phyloP scores from a whole-genome alignment of 495 filamentous ascomycete species.

The Neurospora tetraspora region DNA sequence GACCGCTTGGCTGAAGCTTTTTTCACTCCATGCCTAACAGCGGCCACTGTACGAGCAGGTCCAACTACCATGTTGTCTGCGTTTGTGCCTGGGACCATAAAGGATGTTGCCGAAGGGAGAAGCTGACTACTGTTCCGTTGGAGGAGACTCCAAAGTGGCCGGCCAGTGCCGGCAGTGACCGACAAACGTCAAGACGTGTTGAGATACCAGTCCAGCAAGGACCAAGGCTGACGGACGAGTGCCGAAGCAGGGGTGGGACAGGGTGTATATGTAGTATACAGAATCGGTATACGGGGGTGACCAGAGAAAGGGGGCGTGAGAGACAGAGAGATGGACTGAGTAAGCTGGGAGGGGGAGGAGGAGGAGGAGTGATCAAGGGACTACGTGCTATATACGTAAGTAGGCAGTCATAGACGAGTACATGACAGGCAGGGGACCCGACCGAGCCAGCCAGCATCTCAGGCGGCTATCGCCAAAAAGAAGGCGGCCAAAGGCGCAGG shows the following conservation, averaged over 20 bases:
- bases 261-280: conserved; percentile 2
- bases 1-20: conserved; percentile 2
- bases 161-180: not conserved
- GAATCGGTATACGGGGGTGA: not conserved
- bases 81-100: conserved; percentile 1
- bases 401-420: not conserved
- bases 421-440: not conserved
- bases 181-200: not conserved
- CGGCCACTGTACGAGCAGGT: conserved; percentile 4
- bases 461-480: not conserved
- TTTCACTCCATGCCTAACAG: not conserved
- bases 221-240: not conserved
- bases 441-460: not conserved
- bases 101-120: not conserved
- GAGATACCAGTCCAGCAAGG: not conserved
- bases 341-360: not conserved
- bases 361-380: not conserved
- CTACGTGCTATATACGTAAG: not conserved
- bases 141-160: not conserved
- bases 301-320: not conserved
- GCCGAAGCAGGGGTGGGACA: conserved; percentile 3
- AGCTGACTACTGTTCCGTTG: not conserved
- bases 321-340: conserved; percentile 6
- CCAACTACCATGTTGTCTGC: conserved; percentile 7
- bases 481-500: conserved; percentile 14